Evolutionary conservation across 164 flowering plant species (phyloP).

Genomic region (Chimonanthus praecox): DNA sequence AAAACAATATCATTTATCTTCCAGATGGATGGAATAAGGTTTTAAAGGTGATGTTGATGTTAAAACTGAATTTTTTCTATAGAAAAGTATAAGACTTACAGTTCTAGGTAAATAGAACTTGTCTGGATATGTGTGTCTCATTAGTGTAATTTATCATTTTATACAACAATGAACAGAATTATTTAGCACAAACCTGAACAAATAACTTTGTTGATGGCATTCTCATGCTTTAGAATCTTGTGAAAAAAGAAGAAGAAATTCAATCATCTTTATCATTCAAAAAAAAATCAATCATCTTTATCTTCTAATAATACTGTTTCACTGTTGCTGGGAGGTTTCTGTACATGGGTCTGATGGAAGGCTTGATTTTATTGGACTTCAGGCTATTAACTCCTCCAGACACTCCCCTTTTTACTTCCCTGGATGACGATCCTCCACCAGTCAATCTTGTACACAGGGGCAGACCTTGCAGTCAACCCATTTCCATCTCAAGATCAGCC

Average conservation of each 20-base stretch:
- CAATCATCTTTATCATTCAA: too few species aligned
- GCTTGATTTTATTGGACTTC: constrained; percentile 12
- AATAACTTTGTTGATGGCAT: not conserved
- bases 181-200: not conserved
- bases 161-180: not conserved
- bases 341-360: constrained; percentile 6
- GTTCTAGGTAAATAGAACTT: too few species aligned
- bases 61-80: not conserved
- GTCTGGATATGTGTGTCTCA: not conserved
- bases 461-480: constrained; percentile 76
- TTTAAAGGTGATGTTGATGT: not conserved
- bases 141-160: too few species aligned
- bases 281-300: not conserved
- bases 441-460: constrained; percentile 50
- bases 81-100: not conserved
- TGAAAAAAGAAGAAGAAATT: not conserved
- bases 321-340: not conserved
- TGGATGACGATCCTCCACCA: constrained; percentile 74
- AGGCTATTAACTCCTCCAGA: constrained; percentile 98
- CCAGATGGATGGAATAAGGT: too few species aligned
- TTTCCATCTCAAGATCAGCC: constrained; percentile 76
- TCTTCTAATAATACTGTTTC: not conserved
- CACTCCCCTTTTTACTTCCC: constrained; percentile 90
- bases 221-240: too few species aligned
- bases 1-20: too few species aligned